Conservation (phyloP, 768 basidiomycete genomes). For the Pleurotus salmoneostramineus region DNA sequence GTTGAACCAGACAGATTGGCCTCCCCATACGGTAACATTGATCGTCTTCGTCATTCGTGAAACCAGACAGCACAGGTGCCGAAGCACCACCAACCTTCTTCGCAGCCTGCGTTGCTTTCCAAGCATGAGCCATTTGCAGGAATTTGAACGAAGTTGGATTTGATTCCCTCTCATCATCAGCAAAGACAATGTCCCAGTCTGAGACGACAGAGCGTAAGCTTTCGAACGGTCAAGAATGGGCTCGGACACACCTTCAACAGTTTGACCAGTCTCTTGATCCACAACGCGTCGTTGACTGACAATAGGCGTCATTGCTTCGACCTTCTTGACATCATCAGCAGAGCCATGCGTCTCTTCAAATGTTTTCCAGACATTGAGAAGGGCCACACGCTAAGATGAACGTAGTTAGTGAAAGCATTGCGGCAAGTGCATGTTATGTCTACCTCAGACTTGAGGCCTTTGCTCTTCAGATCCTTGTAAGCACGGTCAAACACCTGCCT, state of each 20-base stretch:
- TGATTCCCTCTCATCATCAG: conserved; percentile 92
- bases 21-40: no score
- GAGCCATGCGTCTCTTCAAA: conserved; percentile 85
- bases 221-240: not conserved
- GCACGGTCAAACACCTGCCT: conserved; percentile 81
- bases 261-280: conserved; percentile 80
- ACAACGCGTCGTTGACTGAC: conserved; percentile 82
- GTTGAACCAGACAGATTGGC: no score
- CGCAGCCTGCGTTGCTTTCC: conserved; percentile 59
- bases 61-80: conserved; percentile 38
- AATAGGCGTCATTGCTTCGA: conserved; percentile 91
- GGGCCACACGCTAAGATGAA: conserved; percentile 74
- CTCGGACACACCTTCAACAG: conserved; percentile 68
- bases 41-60: no score
- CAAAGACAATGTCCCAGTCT: conserved; percentile 96
- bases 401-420: conserved; percentile 2
- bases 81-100: conserved; percentile 29
- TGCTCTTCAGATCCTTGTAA: conserved; percentile 82
- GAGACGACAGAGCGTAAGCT: conserved; percentile 3
- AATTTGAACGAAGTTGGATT: conserved; percentile 96
- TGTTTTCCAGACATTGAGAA: conserved; percentile 93
- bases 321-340: conserved; percentile 69
- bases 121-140: conserved; percentile 91
- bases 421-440: conserved; percentile 14
- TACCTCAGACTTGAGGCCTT: conserved; percentile 87